A percentile compares a stretch with the other conserved stretches of the same genome.
Conservation (phyloP, 768 basidiomycete genomes). For the Nidularia pulvinata region DNA sequence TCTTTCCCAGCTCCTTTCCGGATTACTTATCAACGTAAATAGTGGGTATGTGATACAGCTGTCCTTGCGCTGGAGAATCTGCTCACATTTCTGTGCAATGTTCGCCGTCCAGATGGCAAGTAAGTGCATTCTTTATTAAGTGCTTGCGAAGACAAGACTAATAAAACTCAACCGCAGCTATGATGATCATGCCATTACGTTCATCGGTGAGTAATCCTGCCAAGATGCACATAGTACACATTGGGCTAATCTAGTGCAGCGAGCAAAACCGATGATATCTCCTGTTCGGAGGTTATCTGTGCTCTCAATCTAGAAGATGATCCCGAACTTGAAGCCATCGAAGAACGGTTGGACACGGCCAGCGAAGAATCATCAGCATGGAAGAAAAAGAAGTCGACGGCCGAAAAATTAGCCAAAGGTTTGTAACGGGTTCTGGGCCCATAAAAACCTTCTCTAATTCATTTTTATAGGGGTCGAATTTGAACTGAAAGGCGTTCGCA, state of each 20-base stretch:
- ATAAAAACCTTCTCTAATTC: neutral
- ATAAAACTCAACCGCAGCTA: slow-evolving; percentile 31
- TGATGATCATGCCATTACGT: slow-evolving; percentile 58
- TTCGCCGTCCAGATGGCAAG: slow-evolving; percentile 45
- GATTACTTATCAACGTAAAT: neutral
- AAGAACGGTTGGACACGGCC: slow-evolving; percentile 38
- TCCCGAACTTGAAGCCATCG: slow-evolving; percentile 47
- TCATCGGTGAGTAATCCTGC: slow-evolving; percentile 42
- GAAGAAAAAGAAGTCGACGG: slow-evolving; percentile 38
- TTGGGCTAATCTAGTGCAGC: slow-evolving; percentile 24
- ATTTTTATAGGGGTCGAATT: slow-evolving; percentile 30
- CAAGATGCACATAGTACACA: neutral
- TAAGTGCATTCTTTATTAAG: slow-evolving; percentile 23
- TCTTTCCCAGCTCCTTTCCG: neutral
- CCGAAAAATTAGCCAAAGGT: slow-evolving; percentile 44
- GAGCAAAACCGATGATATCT: slow-evolving; percentile 65
- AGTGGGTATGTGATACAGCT: slow-evolving; percentile 38
- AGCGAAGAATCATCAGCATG: slow-evolving; percentile 28
- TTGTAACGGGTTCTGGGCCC: neutral
- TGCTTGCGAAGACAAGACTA: neutral
- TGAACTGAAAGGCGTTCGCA: slow-evolving; percentile 35
- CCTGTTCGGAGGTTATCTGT: slow-evolving; percentile 54
- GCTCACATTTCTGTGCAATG: too few species aligned
- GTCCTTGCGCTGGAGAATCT: too few species aligned
- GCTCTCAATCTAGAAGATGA: slow-evolving; percentile 52